Conservation (phyloP, 192 early-diverging fungal species). For the Dissophora globulifera region DNA sequence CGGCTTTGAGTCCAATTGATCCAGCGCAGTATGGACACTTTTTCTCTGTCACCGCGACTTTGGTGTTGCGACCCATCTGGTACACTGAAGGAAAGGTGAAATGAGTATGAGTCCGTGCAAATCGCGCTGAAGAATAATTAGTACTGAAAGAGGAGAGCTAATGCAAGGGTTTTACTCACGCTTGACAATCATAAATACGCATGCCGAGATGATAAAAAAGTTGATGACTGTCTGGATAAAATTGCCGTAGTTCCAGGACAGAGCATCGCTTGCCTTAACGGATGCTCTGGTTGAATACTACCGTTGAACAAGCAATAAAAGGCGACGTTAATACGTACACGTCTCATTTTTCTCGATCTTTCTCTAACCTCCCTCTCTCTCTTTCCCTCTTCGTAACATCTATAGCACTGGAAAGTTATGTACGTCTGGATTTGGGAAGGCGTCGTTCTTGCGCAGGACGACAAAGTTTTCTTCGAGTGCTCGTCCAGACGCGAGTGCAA, state of each 20-base stretch:
- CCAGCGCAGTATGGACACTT: conserved; percentile 27
- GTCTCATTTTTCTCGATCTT: too few species aligned
- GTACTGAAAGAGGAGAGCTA: not conserved
- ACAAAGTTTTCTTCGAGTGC: conserved; percentile 52
- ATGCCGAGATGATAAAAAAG: conserved; percentile 69
- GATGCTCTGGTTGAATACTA: conserved; percentile 37
- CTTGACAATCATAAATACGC: conserved; percentile 73
- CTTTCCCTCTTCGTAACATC: too few species aligned
- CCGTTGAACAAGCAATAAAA: too few species aligned
- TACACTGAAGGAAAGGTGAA: conserved; percentile 17
- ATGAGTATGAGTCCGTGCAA: too few species aligned
- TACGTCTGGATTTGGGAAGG: conserved; percentile 27
- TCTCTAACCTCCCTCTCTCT: too few species aligned
- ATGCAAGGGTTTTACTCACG: conserved; percentile 2
- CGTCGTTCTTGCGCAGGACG: conserved; percentile 13
- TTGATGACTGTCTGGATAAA: conserved; percentile 73
- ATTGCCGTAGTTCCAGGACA: conserved; percentile 69
- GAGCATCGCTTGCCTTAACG: conserved; percentile 57
- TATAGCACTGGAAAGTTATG: too few species aligned
- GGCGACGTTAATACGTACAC: too few species aligned
- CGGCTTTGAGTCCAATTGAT: conserved; percentile 11
- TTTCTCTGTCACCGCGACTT: conserved; percentile 21
- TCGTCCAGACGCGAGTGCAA: conserved; percentile 64
- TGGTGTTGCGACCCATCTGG: conserved; percentile 47
- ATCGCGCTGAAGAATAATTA: not conserved